Percentiles rank a stretch among this genome's conserved stretches.
Evolutionary conservation across 176 grass and related monocot genomes (phyloP).

Genomic region (Themeda triandra): DNA sequence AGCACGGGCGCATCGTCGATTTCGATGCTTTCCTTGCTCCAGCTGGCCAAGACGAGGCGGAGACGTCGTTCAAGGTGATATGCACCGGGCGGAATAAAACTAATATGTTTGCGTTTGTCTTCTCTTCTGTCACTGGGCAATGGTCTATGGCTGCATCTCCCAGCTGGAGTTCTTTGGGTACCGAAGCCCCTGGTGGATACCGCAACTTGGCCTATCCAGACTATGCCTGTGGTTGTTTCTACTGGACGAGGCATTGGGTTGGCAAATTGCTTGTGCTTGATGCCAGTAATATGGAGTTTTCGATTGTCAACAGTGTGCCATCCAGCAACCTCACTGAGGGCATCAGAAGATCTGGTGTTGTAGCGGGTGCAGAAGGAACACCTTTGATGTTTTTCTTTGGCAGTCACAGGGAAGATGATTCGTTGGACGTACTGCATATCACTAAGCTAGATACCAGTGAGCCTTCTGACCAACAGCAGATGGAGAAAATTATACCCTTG

Average conservation of each 20-base stretch:
- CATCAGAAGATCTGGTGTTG: not conserved
- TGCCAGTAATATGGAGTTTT: slow-evolving; percentile 6
- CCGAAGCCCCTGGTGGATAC: not conserved
- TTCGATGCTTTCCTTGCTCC: not conserved
- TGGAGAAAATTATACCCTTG: not conserved
- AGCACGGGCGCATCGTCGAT: not conserved
- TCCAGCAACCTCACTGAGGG: not conserved
- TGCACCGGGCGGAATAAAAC: not conserved
- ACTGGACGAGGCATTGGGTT: not conserved
- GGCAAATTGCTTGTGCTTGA: not conserved
- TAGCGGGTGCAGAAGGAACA: not conserved
- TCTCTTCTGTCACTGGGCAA: not conserved
- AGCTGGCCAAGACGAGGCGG: not conserved
- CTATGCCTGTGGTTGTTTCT: not conserved
- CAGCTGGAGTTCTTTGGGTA: slow-evolving; percentile 20
- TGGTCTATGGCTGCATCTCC: not conserved
- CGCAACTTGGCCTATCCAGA: not conserved
- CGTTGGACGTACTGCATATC: not conserved
- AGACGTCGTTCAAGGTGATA: not conserved
- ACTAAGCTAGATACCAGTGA: not conserved
- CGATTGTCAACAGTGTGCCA: not conserved
- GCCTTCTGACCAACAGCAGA: not conserved
- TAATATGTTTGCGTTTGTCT: not conserved
- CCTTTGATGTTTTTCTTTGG: not conserved
- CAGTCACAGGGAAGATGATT: not conserved